Base-by-base conservation (phyloP, 257 asterid species). In the Craterostigma plantagineum region DNA sequence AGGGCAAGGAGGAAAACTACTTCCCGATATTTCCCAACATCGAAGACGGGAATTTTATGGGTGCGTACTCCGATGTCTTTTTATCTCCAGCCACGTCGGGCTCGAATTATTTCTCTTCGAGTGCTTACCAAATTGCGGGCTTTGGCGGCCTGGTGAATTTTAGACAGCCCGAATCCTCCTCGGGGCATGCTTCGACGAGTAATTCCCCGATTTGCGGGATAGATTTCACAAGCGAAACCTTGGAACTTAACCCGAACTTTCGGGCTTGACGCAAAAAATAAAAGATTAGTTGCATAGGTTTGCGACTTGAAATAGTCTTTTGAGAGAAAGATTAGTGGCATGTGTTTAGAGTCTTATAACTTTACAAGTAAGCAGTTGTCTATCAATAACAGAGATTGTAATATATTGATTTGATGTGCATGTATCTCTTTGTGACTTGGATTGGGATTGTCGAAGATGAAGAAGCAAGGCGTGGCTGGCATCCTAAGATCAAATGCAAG, bases 191-290 rank as follows among this genome's bases (percentile, higher is more conserved):
- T 33, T 77, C 94, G 4, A 71, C 82, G 18, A 71, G 86, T 42
- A 67, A 72, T 61, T 79, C 95, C 17, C 81, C 91, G 11, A 76
- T 67, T 38, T 72, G 68, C 39, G 74, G 86, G n/a, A 60, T 71
- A 65, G 92, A 71, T 47, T 73, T 73, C 52, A 49, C 70, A 12
- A 55, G 59, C 18, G 82, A 71, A 18, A 75, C 57, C 4, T 49
- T 45, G 11, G 61, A 66, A 13, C 43, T 67, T 16, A 83, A 71
- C 58, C 79, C 81, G 42, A 60, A 67, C 45, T 71, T 83, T 45
- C 77, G 30, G 30, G 2, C 6, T 23, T 23, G 30, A 23, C 6
- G 30, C 4, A 23, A 23, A 23, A 23, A 23, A 2, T 2, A 23
- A 23, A 6, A 23, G 6, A 2, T 23, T 23, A 6, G 30, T 23